Percentiles rank a stretch among this genome's conserved stretches.
phyloP scores from a whole-genome alignment of 2,329 filamentous ascomycete genomes.

The Colletotrichum sp. region DNA sequence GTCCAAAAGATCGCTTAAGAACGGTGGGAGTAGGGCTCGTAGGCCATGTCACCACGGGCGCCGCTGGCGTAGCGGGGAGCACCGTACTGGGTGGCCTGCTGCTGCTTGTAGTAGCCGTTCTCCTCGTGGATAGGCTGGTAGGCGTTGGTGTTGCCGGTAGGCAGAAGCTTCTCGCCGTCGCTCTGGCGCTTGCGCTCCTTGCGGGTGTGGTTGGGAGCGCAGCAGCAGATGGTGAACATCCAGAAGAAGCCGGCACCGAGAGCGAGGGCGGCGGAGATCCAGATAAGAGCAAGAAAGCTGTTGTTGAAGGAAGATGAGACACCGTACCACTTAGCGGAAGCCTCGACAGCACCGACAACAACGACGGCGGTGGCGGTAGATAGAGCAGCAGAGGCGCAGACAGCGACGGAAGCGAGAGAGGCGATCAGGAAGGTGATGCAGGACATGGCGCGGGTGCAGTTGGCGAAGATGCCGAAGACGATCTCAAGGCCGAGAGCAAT shows the following conservation, averaged over 20 bases:
- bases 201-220: constrained; percentile 55
- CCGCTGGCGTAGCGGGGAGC: constrained; percentile 44
- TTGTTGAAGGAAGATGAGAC: constrained; percentile 71
- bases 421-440: constrained; percentile 83
- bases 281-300: constrained; percentile 73
- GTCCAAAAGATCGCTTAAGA: constrained; percentile 38
- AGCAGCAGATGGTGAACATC: constrained; percentile 92
- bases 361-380: constrained; percentile 76
- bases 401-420: constrained; percentile 58
- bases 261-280: constrained; percentile 81
- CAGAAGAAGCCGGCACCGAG: constrained; percentile 84
- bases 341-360: constrained; percentile 72
- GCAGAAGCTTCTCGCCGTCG: constrained; percentile 57
- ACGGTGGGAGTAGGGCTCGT: constrained; percentile 68
- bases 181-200: constrained; percentile 32
- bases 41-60: constrained; percentile 57
- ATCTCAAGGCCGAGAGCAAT: constrained; percentile 74
- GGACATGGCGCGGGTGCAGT: constrained; percentile 81
- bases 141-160: constrained; percentile 42
- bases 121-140: constrained; percentile 53
- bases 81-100: constrained; percentile 35
- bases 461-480: constrained; percentile 79
- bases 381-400: constrained; percentile 70
- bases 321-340: constrained; percentile 72
- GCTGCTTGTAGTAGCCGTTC: constrained; percentile 44